phyloP scores from a whole-genome alignment of 2,329 filamentous ascomycete species.

The Setomelanomma holmii region DNA sequence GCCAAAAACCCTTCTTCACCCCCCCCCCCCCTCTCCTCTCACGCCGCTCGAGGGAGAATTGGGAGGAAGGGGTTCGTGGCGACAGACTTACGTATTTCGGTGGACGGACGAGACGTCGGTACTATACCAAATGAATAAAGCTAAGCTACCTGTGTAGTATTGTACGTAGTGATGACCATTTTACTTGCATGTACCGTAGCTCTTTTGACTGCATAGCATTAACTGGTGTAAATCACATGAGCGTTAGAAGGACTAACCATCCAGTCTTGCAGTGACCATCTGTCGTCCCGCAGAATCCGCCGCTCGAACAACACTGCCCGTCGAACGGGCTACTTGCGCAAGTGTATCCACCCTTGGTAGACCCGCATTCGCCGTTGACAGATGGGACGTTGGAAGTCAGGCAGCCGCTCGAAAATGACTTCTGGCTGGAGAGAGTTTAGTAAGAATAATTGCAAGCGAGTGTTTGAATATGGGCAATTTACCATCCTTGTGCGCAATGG shows the following conservation, averaged over 20 bases:
- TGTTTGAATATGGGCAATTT: background rate
- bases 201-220: background rate
- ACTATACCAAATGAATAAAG: no score
- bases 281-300: constrained; percentile 18
- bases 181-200: background rate
- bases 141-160: no score
- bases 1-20: no score
- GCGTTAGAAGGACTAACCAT: constrained; percentile 6
- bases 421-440: constrained; percentile 9
- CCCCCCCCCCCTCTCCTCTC: no score
- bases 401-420: constrained; percentile 17
- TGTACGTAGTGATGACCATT: no score
- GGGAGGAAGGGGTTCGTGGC: no score
- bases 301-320: constrained; percentile 14
- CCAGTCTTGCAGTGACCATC: constrained; percentile 14
- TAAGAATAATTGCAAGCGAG: background rate
- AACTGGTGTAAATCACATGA: no score
- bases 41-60: no score
- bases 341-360: constrained; percentile 10
- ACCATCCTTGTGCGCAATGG: constrained; percentile 22
- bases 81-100: no score
- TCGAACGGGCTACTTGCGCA: constrained; percentile 16
- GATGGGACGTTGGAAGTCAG: constrained; percentile 13
- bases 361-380: constrained; percentile 13
- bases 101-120: no score